Base-by-base conservation (phyloP, 1,284 basidiomycete genomes). In the Rhizoctonia solani region DNA sequence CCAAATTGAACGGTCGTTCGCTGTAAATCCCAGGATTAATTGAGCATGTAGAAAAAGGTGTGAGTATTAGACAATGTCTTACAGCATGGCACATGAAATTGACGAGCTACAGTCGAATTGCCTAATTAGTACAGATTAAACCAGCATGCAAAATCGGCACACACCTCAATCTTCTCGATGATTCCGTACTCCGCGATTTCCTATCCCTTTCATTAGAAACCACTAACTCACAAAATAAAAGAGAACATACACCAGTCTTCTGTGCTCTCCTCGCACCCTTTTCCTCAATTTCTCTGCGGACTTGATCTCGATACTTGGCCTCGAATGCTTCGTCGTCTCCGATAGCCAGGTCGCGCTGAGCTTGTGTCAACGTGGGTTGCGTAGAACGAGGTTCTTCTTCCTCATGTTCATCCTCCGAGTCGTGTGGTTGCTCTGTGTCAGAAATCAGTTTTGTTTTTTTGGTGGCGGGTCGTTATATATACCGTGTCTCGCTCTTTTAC, bases 141-240 rank as follows among this genome's bases (percentile, higher is more conserved):
- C n/a, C 27, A n/a, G 13, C 44, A 46, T 14, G 9, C 8, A 6
- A 46, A 21, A 9, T 46, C 21, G 14, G 16, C 4, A 34, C 61
- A 30, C 34, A 34, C 61, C 50, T 92, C 88, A 58, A 99, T 85
- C 25, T 82, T 82, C 73, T 94, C 90, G 71, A 98, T 91, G 69
- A 96, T 88, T 11, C 95, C 96, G 72, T 89, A 85, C 54, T 93
- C 87, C 3, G 92, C 90, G 52, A 90, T 81, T 34, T 81, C 83
- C 92, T 93, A 72, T 3, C 19, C 61, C 11, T 32, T 25, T 16
- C 29, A 34, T 25, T 23, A 37, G 13, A 23, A 56, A 14, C 16
- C 19, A 21, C 19, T 37, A 34, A 30, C 11, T 9, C 30, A 32
- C 27, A 50, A 42, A 16, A n/a, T 29, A 50, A 2, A 2, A 11